These are phyloP conservation scores for Trametes maxima DNA, from an alignment of 768 basidiomycete species.

Conservation along the genomic window DNA sequence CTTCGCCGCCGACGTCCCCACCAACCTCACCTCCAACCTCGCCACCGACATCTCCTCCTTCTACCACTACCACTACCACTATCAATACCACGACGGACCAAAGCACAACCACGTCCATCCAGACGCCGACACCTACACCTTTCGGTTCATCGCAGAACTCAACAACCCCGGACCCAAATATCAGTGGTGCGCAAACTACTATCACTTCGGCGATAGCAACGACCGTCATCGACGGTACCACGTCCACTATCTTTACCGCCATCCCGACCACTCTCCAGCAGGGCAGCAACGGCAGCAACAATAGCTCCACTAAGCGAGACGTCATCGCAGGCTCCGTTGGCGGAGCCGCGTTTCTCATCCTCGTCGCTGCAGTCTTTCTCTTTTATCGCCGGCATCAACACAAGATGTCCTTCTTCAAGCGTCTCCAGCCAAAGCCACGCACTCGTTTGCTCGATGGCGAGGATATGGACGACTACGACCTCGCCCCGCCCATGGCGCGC, in stretches of 20 bases:
- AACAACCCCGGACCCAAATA: not conserved
- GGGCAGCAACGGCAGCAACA: not conserved
- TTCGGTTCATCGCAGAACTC: not conserved
- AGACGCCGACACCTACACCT: not conserved
- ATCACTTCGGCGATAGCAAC: slow-evolving; percentile 23
- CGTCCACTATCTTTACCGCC: slow-evolving; percentile 23
- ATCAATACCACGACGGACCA: not conserved
- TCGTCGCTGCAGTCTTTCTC: slow-evolving; percentile 32
- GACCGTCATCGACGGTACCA: slow-evolving; percentile 19
- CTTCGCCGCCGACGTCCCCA: not conserved
- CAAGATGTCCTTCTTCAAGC: slow-evolving; percentile 30
- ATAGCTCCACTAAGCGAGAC: slow-evolving; percentile 24
- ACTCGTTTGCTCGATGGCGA: slow-evolving; percentile 33
- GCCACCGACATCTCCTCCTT: slow-evolving; percentile 3
- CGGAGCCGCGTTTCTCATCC: slow-evolving; percentile 29
- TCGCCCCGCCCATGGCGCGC: slow-evolving; percentile 24
- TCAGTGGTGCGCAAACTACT: slow-evolving; percentile 9
- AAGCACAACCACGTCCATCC: not conserved
- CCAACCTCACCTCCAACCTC: slow-evolving; percentile 16
- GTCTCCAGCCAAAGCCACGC: slow-evolving; percentile 25
- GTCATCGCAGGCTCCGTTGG: slow-evolving; percentile 37
- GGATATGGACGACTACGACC: slow-evolving; percentile 32
- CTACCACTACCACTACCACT: not conserved
- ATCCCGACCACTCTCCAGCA: slow-evolving; percentile 28
- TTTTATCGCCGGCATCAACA: slow-evolving; percentile 35